Base-by-base conservation (phyloP, 1,284 basidiomycete genomes). In the Ganoderma boninense region DNA sequence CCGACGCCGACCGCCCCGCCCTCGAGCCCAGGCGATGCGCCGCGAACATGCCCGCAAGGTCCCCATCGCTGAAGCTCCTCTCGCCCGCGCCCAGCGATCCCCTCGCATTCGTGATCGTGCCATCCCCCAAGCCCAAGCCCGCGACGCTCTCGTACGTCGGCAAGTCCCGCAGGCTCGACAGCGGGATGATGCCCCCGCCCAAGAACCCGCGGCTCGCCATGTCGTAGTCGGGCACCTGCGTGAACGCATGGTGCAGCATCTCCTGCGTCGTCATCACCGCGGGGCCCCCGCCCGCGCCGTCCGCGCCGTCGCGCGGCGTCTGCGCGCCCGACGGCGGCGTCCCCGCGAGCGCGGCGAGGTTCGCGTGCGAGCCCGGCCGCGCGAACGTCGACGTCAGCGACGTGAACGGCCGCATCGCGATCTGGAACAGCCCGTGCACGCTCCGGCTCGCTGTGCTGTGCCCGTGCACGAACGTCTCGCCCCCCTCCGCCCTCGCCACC, bases 171-270 rank as follows among this genome's bases (percentile, higher is more conserved):
- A 91, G 84, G 73, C 89, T 92, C 77, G 88, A 88, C 76, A 98
- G 82, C 13, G 97, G 96, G 8, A 94, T 92, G 16, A 97, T 92
- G 6, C 95, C 95, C 0, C 89, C 89, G 42, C 95, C 96, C 43
- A 96, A 84, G 81, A 96, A 97, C 8, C 95, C 96, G 52, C 73
- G 67, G 63, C 67, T 69, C 67, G 95, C 94, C 61, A 95, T 87
- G 18, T 87, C 87, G 80, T 98, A 98, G 77, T 92, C 88, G 1
- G 97, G 96, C 26, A 97, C 95, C 79, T 92, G 88, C 60, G 90
- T 89, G 71, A 91, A 87, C 67, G 88, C 87, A 23, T 89, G 86
- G 73, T 88, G 88, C 68, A 91, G 82, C 72, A 89, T 73, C 75
- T 82, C 79, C 49, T 82, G 80, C 32, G 80, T 82, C 67, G 82